Evolutionary conservation across 2,329 filamentous ascomycete genomes (phyloP).

Genomic region (Sporothrix dimorphospora): DNA sequence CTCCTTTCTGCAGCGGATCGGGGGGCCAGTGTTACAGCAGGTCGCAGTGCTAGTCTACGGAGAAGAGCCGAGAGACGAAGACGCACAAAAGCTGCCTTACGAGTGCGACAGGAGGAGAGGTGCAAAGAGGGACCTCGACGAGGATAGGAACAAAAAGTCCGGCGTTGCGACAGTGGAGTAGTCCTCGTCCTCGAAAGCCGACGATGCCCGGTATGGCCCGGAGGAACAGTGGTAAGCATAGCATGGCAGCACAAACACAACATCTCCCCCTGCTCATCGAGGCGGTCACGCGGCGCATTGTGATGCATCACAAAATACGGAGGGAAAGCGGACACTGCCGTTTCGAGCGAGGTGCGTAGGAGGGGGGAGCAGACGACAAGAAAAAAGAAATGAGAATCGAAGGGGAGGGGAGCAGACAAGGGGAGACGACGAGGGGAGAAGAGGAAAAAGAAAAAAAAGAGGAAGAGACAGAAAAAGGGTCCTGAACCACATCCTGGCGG

Average conservation of each 20-base stretch:
- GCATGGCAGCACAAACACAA: neutral
- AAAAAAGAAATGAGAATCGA: neutral
- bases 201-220: slow-evolving; percentile 22
- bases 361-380: neutral
- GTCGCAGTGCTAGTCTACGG: neutral
- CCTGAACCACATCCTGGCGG: neutral
- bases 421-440: too few species aligned
- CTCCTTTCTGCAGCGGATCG: neutral
- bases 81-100: too few species aligned
- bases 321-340: neutral
- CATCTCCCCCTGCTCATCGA: neutral
- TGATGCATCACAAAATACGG: neutral
- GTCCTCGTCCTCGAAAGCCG: neutral
- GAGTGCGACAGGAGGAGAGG: too few species aligned
- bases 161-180: neutral
- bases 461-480: neutral
- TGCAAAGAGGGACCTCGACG: too few species aligned
- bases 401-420: neutral
- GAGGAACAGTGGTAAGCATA: neutral
- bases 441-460: neutral
- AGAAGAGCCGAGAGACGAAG: neutral
- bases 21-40: slow-evolving; percentile 9
- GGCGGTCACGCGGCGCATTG: slow-evolving; percentile 8
- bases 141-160: neutral
- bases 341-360: neutral